These are phyloP conservation scores for Monosporascus sp. DNA, from an alignment of 2,329 filamentous ascomycete genomes.

Conservation along the genomic window DNA sequence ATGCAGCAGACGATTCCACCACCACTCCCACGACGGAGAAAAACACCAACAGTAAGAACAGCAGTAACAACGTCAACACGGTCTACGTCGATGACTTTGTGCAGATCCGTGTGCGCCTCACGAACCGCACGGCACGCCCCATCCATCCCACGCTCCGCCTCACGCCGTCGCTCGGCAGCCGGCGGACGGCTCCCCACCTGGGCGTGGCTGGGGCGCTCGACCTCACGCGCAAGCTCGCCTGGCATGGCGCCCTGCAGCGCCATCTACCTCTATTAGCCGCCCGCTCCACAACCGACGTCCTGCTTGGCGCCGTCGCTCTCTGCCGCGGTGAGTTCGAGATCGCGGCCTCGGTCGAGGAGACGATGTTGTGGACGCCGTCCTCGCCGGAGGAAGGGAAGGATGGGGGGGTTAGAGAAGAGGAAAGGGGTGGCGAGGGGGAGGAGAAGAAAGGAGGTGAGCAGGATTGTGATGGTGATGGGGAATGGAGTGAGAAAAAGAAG, in stretches of 20 bases:
- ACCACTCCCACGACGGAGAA: too few relatives aligned
- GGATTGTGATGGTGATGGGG: not conserved
- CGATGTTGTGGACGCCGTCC: conserved; percentile 43
- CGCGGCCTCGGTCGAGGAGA: conserved; percentile 75
- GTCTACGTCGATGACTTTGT: conserved; percentile 58
- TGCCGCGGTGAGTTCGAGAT: conserved; percentile 81
- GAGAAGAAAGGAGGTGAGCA: not conserved
- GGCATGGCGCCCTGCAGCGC: conserved; percentile 80
- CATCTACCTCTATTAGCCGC: conserved; percentile 58
- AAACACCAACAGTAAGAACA: conserved; percentile 16
- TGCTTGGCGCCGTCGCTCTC: conserved; percentile 67
- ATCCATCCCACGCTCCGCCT: conserved; percentile 70
- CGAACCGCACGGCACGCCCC: conserved; percentile 63
- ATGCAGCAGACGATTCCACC: too few relatives aligned
- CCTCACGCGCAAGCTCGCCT: conserved; percentile 73
- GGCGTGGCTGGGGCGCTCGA: conserved; percentile 70
- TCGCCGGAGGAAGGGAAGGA: conserved; percentile 6
- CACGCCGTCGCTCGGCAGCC: conserved; percentile 62
- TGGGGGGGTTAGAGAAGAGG: conserved; percentile 7
- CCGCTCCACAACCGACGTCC: conserved; percentile 53
- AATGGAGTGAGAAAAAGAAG: not conserved
- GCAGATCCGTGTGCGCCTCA: conserved; percentile 63
- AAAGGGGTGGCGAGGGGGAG: not conserved
- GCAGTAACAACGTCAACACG: conserved; percentile 13
- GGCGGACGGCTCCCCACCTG: conserved; percentile 42